A percentile compares a stretch with the other conserved stretches of the same genome.
Evolutionary conservation across 192 early-diverging fungal species (phyloP).

Genomic region (Umbelopsis isabellina): DNA sequence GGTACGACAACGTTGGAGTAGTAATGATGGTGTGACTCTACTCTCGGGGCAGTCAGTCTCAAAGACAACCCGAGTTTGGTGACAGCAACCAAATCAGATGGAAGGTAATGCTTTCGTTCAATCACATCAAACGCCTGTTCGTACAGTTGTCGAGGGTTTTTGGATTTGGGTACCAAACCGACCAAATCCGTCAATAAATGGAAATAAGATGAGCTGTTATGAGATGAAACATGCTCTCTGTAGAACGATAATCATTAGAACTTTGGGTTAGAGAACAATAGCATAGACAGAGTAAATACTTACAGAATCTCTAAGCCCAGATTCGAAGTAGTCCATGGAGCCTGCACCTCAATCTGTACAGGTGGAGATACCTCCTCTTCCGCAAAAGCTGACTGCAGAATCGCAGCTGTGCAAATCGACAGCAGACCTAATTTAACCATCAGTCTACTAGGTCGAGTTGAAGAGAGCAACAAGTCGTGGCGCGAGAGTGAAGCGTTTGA

Average conservation of each 20-base stretch:
- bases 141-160: constrained; percentile 53
- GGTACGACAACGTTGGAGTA: constrained; percentile 77
- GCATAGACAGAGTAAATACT: constrained; percentile 22
- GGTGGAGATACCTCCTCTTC: constrained; percentile 42
- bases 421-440: constrained; percentile 19
- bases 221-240: constrained; percentile 68
- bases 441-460: neutral
- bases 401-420: constrained; percentile 12
- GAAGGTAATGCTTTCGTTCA: constrained; percentile 43
- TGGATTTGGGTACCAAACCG: constrained; percentile 30
- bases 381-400: neutral
- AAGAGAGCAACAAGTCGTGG: constrained; percentile 1
- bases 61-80: constrained; percentile 71
- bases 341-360: constrained; percentile 49
- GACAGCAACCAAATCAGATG: constrained; percentile 55
- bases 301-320: constrained; percentile 79
- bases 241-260: constrained; percentile 12
- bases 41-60: constrained; percentile 73
- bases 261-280: neutral
- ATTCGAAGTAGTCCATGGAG: constrained; percentile 70
- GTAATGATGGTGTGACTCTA: constrained; percentile 82
- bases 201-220: constrained; percentile 68
- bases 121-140: constrained; percentile 52
- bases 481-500: neutral
- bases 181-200: constrained; percentile 63